Percentiles rank a stretch among this genome's conserved stretches.
Evolutionary conservation across 345 rosid species (phyloP).

Genomic region (Citrus cavaleriei): DNA sequence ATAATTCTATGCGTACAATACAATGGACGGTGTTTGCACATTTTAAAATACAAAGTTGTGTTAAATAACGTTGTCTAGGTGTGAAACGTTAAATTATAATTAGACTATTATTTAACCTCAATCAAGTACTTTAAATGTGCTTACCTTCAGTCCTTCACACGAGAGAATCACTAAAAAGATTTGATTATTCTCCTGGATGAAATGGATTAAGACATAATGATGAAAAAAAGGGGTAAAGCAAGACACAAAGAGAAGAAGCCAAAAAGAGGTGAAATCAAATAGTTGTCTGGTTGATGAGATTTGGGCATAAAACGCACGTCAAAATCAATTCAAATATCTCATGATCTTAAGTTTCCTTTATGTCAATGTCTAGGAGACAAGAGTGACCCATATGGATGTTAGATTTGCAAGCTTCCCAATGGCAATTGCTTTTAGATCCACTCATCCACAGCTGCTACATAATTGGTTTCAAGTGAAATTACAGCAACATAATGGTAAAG

Average conservation of each 20-base stretch:
- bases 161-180: neutral
- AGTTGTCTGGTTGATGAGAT: constrained; percentile 1
- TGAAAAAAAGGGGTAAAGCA: neutral
- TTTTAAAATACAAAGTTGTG: too few species aligned
- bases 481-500: neutral
- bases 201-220: neutral
- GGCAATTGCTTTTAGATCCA: constrained; percentile 2
- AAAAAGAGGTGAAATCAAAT: constrained; percentile 26
- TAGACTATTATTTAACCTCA: too few species aligned
- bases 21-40: too few species aligned
- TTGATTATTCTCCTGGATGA: neutral
- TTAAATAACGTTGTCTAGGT: too few species aligned
- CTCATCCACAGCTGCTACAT: neutral
- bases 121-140: neutral
- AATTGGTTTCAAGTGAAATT: neutral
- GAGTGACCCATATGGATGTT: neutral
- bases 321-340: constrained; percentile 11
- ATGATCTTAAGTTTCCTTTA: neutral
- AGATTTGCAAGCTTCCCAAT: neutral
- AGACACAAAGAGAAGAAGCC: constrained; percentile 28
- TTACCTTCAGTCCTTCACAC: neutral
- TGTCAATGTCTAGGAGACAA: constrained; percentile 32
- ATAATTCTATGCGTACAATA: too few species aligned
- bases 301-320: constrained; percentile 1
- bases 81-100: too few species aligned